phyloP scores from a whole-genome alignment of 768 basidiomycete species.

The Mycena capillaripes region DNA sequence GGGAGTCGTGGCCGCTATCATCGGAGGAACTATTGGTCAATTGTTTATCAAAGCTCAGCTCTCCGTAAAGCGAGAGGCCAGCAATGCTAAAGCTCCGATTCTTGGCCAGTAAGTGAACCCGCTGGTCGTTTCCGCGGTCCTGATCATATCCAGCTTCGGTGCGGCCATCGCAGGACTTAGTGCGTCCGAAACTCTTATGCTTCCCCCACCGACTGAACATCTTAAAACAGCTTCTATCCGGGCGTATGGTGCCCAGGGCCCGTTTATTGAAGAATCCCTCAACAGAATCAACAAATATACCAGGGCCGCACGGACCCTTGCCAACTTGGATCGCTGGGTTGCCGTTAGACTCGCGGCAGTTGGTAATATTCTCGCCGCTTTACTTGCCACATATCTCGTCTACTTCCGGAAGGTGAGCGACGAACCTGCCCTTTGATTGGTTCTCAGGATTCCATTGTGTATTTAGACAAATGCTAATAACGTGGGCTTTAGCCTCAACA shows the following conservation, averaged over 20 bases:
- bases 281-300: slow-evolving; percentile 58
- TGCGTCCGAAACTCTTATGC: slow-evolving; percentile 24
- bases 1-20: slow-evolving; percentile 43
- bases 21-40: slow-evolving; percentile 51
- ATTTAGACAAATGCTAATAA: slow-evolving; percentile 47
- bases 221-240: slow-evolving; percentile 54
- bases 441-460: slow-evolving; percentile 48
- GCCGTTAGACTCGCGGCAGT: slow-evolving; percentile 60
- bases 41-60: slow-evolving; percentile 46
- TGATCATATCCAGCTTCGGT: slow-evolving; percentile 46
- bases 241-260: slow-evolving; percentile 62
- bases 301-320: slow-evolving; percentile 49
- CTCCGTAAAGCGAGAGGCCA: slow-evolving; percentile 44
- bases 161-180: slow-evolving; percentile 61
- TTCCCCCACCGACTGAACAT: neutral
- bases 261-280: slow-evolving; percentile 52
- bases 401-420: slow-evolving; percentile 42
- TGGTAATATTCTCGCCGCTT: slow-evolving; percentile 59
- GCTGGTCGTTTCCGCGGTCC: slow-evolving; percentile 37
- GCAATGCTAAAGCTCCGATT: slow-evolving; percentile 43
- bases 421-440: slow-evolving; percentile 48
- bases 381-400: slow-evolving; percentile 48
- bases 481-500: slow-evolving; percentile 56
- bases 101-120: slow-evolving; percentile 52
- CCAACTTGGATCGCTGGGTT: slow-evolving; percentile 50